Evolutionary conservation across 441 rosid genomes (phyloP).

Genomic region (Theobroma grandiflorum): DNA sequence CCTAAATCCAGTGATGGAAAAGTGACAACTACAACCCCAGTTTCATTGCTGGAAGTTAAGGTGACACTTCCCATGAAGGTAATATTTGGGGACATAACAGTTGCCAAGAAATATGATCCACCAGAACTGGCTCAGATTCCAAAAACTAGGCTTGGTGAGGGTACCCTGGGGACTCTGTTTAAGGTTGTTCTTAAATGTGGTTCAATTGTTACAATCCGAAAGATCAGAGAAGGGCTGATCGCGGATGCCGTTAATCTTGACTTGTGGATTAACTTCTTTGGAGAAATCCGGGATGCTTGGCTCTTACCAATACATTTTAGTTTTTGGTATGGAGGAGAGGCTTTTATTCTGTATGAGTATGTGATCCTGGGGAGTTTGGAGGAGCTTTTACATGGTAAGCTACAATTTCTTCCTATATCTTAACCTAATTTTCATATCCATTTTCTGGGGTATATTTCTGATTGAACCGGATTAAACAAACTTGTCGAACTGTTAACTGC

Average conservation of each 20-base stretch:
- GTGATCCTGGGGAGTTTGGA: slow-evolving; percentile 49
- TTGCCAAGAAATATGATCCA: slow-evolving; percentile 26
- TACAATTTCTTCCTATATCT: neutral
- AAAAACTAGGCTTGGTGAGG: slow-evolving; percentile 47
- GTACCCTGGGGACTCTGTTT: slow-evolving; percentile 42
- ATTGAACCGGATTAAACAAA: neutral
- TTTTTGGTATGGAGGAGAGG: slow-evolving; percentile 52
- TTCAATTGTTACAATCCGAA: slow-evolving; percentile 33
- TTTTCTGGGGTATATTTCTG: neutral
- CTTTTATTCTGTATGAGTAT: slow-evolving; percentile 39
- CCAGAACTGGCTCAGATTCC: slow-evolving; percentile 38
- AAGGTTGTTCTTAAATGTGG: slow-evolving; percentile 47
- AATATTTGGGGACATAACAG: slow-evolving; percentile 34
- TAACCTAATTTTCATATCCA: neutral
- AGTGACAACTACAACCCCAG: slow-evolving; percentile 37
- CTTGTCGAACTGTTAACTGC: neutral
- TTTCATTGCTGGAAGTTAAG: slow-evolving; percentile 42
- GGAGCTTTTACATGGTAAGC: slow-evolving; percentile 49
- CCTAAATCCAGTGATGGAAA: slow-evolving; percentile 40
- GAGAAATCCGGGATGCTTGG: slow-evolving; percentile 31
- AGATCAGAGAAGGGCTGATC: slow-evolving; percentile 33
- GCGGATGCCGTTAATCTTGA: slow-evolving; percentile 24
- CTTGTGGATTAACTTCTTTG: slow-evolving; percentile 37
- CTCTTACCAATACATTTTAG: slow-evolving; percentile 40
- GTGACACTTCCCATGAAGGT: slow-evolving; percentile 39